Base-by-base conservation (phyloP, 331 rosid species). In the Rosa hybrid region DNA sequence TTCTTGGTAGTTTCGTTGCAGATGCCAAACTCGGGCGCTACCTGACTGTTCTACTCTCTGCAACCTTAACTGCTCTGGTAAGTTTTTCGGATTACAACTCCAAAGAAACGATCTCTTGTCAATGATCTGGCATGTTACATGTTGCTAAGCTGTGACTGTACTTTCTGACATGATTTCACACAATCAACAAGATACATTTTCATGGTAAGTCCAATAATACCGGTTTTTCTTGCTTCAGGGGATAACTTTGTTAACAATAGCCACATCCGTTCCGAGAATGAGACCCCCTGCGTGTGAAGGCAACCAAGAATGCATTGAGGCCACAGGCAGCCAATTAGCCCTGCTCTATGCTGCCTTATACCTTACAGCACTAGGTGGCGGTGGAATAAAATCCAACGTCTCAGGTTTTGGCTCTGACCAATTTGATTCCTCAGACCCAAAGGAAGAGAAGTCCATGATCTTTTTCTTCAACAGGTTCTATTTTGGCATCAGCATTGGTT, bases 381-480 rank as follows among this genome's bases (percentile, higher is more conserved):
- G 99, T 30, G 97, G 99, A 44, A 91, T 95, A 77, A 95, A 95
- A 82, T 93, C 99, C 16, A 95, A 92, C 45, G 98, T 95, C 60
- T 95, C 99, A 0, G 98, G 99, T 1, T 95, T 93, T 11, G 96
- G 99, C 53, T 90, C 98, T 0, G 98, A 95, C n/a, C 98, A 95
- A 68, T 95, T 95, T n/a, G 94, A 93, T 11, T 59, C 12, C 7
- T 23, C 67, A 16, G 91, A 95, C 81, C 97, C 97, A 0, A 93
- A 86, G 82, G 99, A 93, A 74, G 97, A 93, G 69, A 93, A 85
- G 83, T 84, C 88, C 50, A 95, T 95, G 99, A 72, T 95, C 10
- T 95, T 93, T 79, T 95, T 93, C 98, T 93, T 95, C 93, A 95
- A 95, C 20, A 93, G 99, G 76, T 91, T 95, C 91, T 95, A 92